Conservation (phyloP, 2,329 filamentous ascomycete species). For the Sclerotinia glacialis region DNA sequence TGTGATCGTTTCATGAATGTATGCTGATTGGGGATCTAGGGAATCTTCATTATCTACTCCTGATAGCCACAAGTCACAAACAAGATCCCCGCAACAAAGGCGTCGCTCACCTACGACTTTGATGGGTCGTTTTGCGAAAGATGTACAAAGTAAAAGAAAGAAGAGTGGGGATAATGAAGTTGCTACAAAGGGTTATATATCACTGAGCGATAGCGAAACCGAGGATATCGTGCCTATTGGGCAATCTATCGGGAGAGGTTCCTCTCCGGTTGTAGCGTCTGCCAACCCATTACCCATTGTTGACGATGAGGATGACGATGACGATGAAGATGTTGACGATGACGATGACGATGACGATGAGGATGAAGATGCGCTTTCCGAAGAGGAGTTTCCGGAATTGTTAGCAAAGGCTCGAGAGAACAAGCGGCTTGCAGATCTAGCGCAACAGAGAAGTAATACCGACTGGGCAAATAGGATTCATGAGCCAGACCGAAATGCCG, state of each 20-base stretch:
- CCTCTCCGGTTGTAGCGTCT: constrained; percentile 1
- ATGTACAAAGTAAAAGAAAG: constrained; percentile 24
- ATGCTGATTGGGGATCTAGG: constrained; percentile 24
- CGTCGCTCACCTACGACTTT: constrained; percentile 26
- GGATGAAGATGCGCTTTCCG: constrained; percentile 31
- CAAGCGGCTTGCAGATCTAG: constrained; percentile 27
- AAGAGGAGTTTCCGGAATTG: constrained; percentile 40
- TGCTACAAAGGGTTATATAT: constrained; percentile 28
- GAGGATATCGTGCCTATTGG: constrained; percentile 20
- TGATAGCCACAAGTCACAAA: constrained; percentile 26
- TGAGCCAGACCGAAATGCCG: not conserved
- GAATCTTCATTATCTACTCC: constrained; percentile 30
- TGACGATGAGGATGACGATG: constrained; percentile 33
- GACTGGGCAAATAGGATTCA: constrained; percentile 26
- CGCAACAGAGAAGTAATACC: constrained; percentile 23
- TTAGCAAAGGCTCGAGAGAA: constrained; percentile 35
- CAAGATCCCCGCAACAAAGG: constrained; percentile 13
- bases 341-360: too few relatives aligned
- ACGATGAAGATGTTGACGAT: constrained; percentile 35
- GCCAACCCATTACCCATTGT: not conserved
- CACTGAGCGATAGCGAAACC: constrained; percentile 32
- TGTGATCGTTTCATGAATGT: not conserved
- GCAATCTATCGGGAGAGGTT: not conserved
- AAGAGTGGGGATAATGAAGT: constrained; percentile 14
- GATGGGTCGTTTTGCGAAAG: constrained; percentile 28